Base-by-base conservation (phyloP, 2,329 filamentous ascomycete species). In the Pseudogymnoascus sp. region DNA sequence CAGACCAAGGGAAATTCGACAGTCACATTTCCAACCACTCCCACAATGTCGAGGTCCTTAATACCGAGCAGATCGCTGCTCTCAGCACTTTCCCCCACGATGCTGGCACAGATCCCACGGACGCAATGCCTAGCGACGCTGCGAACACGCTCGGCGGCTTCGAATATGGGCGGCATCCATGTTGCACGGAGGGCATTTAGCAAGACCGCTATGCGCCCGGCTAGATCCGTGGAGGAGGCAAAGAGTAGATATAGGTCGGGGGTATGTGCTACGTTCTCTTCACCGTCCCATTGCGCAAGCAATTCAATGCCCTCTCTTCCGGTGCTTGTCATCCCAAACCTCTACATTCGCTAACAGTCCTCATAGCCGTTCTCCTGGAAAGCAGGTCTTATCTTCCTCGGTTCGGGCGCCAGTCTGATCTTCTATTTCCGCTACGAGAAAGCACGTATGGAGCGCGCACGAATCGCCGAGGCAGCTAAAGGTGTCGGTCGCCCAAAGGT, bases 401-500 rank as follows among this genome's bases (percentile, higher is more conserved):
- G 82, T 54, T 88, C 92, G 2, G 92, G 90, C 68, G 86, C 78
- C 11, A 87, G 85, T 28, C 81, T 99, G 70, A 86, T 92, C 63
- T 84, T 90, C 76, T 99, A 97, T 74, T 97, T 99, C 76, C 90
- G 92, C 70, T 85, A 86, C 69, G 94, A 99, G 75, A 97, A 97
- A 79, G 85, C 85, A 69, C 87, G 94, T 70, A 87, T 99, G 85
- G 87, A 94, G 72, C 85, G 92, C 65, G 89, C 92, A 78, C 84
- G 92, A 61, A 85, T 97, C 67, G 92, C 92, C 6, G 92, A 97
- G 72, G 89, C 93, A 68, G 89, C 88, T 66, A 99, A 99, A 78
- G 92, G 93, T 9, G 87, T 97, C 5, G 94, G 94, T 1, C 87
- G 85, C 72, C 94, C 94, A 35, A 95, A 96, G 78, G 92, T 99